Evolutionary conservation across 2,329 filamentous ascomycete species (phyloP).

Genomic region (Aspergillus ruber): DNA sequence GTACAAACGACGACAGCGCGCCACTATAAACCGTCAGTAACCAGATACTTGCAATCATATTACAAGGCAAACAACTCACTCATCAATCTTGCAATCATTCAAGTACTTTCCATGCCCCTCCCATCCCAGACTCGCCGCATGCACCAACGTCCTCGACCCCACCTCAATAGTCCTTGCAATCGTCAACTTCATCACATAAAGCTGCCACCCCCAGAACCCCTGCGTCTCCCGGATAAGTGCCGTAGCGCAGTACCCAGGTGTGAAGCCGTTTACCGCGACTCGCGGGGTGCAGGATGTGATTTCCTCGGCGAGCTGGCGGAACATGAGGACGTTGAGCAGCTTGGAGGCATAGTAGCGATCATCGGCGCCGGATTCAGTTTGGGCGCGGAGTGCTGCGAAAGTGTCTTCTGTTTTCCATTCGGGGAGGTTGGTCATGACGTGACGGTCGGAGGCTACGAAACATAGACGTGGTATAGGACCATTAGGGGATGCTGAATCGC

Average conservation of each 20-base stretch:
- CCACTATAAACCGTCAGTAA: too few species aligned
- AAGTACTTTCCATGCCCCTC: not conserved
- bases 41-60: too few species aligned
- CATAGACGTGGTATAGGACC: not conserved
- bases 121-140: not conserved
- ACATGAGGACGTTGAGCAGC: not conserved
- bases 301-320: not conserved
- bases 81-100: constrained; percentile 1
- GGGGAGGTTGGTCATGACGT: not conserved
- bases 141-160: not conserved
- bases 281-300: not conserved
- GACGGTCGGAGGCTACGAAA: not conserved
- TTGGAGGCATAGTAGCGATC: not conserved
- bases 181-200: not conserved
- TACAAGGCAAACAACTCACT: too few species aligned
- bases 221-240: not conserved
- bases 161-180: not conserved
- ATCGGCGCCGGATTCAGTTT: not conserved
- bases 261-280: not conserved
- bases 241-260: not conserved
- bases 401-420: not conserved
- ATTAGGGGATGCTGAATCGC: not conserved
- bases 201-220: not conserved
- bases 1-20: not conserved
- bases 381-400: not conserved